A percentile compares a stretch with the other conserved stretches of the same genome.
Evolutionary conservation across 164 flowering plant genomes (phyloP).

Genomic region (Cinnamomum micranthum): DNA sequence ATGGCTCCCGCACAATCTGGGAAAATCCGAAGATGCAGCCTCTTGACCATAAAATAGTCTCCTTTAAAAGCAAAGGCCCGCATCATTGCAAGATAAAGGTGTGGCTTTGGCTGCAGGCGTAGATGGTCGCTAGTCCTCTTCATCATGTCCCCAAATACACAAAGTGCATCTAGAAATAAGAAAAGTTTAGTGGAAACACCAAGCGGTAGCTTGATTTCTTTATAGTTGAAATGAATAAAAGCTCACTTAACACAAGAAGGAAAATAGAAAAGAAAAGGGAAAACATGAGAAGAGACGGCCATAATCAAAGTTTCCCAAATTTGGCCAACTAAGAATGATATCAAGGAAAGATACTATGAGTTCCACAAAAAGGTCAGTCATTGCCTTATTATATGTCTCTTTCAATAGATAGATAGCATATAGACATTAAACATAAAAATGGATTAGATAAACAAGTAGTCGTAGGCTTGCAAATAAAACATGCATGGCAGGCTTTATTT

Average conservation of each 20-base stretch:
- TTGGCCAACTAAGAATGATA: too few relatives aligned
- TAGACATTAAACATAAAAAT: too few relatives aligned
- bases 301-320: too few relatives aligned
- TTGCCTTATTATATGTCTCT: too few relatives aligned
- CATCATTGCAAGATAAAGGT: conserved; percentile 72
- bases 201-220: neutral
- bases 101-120: conserved; percentile 61
- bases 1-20: conserved; percentile 59
- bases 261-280: neutral
- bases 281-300: neutral
- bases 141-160: conserved; percentile 64
- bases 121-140: conserved; percentile 38
- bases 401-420: too few relatives aligned
- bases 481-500: too few relatives aligned
- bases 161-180: conserved; percentile 47
- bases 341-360: neutral
- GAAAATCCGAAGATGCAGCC: conserved; percentile 51
- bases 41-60: conserved; percentile 50
- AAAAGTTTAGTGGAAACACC: neutral
- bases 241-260: conserved; percentile 1
- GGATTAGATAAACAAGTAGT: too few relatives aligned
- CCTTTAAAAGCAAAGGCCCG: conserved; percentile 56
- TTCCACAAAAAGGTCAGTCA: too few relatives aligned
- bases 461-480: too few relatives aligned
- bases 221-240: neutral